Conservation (phyloP, 2,329 filamentous ascomycete species). For the Nothophaeocryptopus gaeumannii region DNA sequence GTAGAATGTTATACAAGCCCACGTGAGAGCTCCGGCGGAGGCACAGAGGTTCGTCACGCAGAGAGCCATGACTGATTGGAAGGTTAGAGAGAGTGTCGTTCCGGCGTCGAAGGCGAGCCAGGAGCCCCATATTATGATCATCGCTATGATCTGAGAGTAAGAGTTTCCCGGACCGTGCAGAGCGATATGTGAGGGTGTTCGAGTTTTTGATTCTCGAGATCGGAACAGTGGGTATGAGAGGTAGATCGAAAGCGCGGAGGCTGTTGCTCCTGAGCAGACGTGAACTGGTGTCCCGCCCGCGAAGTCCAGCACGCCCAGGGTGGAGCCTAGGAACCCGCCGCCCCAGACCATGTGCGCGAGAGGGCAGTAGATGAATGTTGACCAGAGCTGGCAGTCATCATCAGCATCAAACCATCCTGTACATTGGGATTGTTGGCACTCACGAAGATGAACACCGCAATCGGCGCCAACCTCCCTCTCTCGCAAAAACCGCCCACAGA, state of each 20-base stretch:
- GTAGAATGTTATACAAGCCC: slow-evolving; percentile 46
- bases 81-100: slow-evolving; percentile 49
- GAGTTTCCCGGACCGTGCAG: slow-evolving; percentile 51
- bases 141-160: slow-evolving; percentile 47
- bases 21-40: slow-evolving; percentile 47
- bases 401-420: background rate
- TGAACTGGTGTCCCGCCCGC: slow-evolving; percentile 47
- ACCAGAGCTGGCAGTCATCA: slow-evolving; percentile 39
- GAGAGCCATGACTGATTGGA: slow-evolving; percentile 51
- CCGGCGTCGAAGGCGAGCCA: slow-evolving; percentile 54
- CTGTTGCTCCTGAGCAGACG: slow-evolving; percentile 46
- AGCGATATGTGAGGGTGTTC: slow-evolving; percentile 48
- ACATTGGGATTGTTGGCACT: background rate
- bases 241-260: slow-evolving; percentile 46
- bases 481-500: slow-evolving; percentile 51
- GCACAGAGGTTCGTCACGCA: slow-evolving; percentile 52
- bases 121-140: slow-evolving; percentile 53
- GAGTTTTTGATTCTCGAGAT: slow-evolving; percentile 43
- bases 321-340: slow-evolving; percentile 42
- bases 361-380: slow-evolving; percentile 49
- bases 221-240: slow-evolving; percentile 51
- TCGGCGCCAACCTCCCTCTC: slow-evolving; percentile 45
- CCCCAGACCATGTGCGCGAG: slow-evolving; percentile 52
- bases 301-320: slow-evolving; percentile 47
- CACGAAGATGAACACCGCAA: slow-evolving; percentile 49